phyloP scores from a whole-genome alignment of 345 rosid species.

The Lenwebbia sp. region DNA sequence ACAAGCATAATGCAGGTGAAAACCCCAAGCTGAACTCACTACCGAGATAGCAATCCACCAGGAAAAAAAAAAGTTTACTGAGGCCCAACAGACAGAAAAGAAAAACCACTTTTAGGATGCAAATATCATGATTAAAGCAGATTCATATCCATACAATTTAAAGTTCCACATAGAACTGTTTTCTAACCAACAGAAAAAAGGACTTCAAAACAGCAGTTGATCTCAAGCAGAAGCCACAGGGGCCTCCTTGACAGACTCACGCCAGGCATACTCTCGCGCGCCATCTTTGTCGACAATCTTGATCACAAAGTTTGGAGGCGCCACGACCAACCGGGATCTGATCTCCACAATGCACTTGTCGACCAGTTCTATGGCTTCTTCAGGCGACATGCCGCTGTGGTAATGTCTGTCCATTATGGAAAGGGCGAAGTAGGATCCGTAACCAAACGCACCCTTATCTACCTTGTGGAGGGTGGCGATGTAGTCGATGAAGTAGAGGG shows the following conservation, averaged over 20 bases:
- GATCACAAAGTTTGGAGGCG: conserved; percentile 92
- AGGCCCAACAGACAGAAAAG: neutral
- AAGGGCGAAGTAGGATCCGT: conserved; percentile 83
- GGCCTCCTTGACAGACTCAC: conserved; percentile 58
- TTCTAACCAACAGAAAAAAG: neutral
- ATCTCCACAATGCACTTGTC: conserved; percentile 91
- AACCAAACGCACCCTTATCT: conserved; percentile 94
- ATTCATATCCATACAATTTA: neutral
- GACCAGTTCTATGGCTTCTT: conserved; percentile 72
- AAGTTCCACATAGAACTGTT: neutral
- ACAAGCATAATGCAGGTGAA: neutral
- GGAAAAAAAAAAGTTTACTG: neutral
- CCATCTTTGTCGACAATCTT: conserved; percentile 95
- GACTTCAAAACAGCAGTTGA: neutral
- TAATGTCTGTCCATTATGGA: conserved; percentile 94
- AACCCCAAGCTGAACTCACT: neutral
- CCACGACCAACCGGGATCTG: conserved; percentile 79
- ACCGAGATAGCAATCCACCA: neutral
- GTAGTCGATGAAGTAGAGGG: conserved; percentile 92
- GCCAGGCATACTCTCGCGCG: conserved; percentile 80
- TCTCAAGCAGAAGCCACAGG: conserved; percentile 15
- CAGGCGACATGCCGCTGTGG: conserved; percentile 83
- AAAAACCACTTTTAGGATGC: neutral
- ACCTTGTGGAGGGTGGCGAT: conserved; percentile 95
- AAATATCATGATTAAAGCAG: neutral